Evolutionary conservation across 2,329 filamentous ascomycete species (phyloP).

Genomic region (Arthrobotrys sphaeroides): DNA sequence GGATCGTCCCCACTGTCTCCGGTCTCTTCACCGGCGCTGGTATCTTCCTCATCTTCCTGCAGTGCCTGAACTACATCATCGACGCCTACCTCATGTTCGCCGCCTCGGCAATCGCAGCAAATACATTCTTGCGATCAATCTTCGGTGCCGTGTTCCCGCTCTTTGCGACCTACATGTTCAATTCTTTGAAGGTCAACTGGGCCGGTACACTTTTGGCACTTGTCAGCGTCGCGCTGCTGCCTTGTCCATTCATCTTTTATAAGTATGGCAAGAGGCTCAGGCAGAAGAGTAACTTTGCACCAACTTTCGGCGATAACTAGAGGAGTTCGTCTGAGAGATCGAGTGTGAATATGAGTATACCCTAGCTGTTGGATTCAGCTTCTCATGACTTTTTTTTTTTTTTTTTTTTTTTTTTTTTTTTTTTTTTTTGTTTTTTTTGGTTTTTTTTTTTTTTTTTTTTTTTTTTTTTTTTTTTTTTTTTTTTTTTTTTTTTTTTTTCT

Average conservation of each 20-base stretch:
- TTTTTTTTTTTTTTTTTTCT: too few species aligned
- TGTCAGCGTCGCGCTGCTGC: slow-evolving; percentile 68
- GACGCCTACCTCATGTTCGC: slow-evolving; percentile 64
- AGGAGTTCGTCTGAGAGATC: neutral
- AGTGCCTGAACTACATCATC: slow-evolving; percentile 64
- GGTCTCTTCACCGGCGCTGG: slow-evolving; percentile 63
- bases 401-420: neutral
- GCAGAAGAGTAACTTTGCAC: slow-evolving; percentile 64
- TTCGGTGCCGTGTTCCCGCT: slow-evolving; percentile 82
- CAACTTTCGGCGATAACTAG: slow-evolving; percentile 49
- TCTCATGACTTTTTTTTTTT: too few species aligned
- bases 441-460: neutral
- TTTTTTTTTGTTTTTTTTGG: neutral
- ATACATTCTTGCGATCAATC: slow-evolving; percentile 80
- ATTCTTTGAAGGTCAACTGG: slow-evolving; percentile 58
- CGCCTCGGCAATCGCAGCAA: slow-evolving; percentile 77
- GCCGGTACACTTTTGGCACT: slow-evolving; percentile 60
- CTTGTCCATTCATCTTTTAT: slow-evolving; percentile 72
- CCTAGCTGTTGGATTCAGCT: too few species aligned
- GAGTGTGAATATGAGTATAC: too few species aligned
- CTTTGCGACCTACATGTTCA: slow-evolving; percentile 74
- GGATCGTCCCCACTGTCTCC: slow-evolving; percentile 62
- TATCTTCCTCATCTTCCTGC: slow-evolving; percentile 64
- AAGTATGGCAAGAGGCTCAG: slow-evolving; percentile 70
- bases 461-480: too few species aligned